Percentiles rank a stretch among this genome's conserved stretches.
These are phyloP conservation scores for Umbelopsis ramanniana DNA, from an alignment of 192 early-diverging fungal species.

Conservation along the genomic window DNA sequence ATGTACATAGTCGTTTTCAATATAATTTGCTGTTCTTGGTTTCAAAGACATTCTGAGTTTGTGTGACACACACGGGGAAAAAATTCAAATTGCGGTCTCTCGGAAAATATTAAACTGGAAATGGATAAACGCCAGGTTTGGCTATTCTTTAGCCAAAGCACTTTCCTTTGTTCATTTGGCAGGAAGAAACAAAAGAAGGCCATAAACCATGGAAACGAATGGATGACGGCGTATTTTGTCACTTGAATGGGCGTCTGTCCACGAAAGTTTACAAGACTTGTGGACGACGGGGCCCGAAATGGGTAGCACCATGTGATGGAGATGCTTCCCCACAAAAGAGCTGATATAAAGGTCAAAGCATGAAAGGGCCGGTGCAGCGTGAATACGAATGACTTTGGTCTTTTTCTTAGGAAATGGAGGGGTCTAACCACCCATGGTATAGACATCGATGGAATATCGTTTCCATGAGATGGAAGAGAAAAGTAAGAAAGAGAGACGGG, in stretches of 20 bases:
- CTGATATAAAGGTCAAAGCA: background rate
- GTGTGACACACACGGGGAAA: constrained; percentile 8
- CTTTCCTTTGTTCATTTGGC: background rate
- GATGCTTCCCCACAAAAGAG: constrained; percentile 16
- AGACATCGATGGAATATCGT: too few species aligned
- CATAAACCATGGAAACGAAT: too few species aligned
- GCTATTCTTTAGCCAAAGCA: background rate
- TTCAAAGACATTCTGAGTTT: too few species aligned
- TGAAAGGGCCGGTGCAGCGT: background rate
- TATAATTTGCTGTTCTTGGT: background rate
- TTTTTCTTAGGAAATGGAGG: too few species aligned
- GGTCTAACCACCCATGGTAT: too few species aligned
- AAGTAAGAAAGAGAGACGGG: too few species aligned
- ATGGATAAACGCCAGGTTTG: background rate
- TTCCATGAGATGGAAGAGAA: too few species aligned
- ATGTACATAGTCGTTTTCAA: background rate
- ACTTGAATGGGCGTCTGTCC: too few species aligned
- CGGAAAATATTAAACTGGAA: constrained; percentile 6
- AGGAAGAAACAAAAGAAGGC: too few species aligned
- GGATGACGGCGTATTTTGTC: too few species aligned
- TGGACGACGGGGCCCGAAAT: background rate
- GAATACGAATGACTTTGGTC: background rate
- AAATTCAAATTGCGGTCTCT: background rate
- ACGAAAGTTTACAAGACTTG: background rate
- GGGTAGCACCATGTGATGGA: constrained; percentile 9